A percentile compares a stretch with the other conserved stretches of the same genome.
Conservation (phyloP, 768 basidiomycete species). For the Lyophyllum decastes region DNA sequence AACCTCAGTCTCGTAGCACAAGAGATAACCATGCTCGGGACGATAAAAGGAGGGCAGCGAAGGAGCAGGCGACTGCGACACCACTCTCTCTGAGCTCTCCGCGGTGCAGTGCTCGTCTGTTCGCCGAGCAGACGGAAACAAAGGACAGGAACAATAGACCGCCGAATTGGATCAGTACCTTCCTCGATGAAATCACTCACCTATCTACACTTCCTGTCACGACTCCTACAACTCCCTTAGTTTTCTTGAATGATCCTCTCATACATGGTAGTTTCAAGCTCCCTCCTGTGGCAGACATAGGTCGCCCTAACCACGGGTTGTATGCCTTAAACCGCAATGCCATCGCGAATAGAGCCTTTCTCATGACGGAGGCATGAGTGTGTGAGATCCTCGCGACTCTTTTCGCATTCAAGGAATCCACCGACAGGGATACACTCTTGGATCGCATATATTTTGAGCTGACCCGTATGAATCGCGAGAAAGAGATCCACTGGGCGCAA, state of each 20-base stretch:
- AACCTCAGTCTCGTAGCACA: neutral
- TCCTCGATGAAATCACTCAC: neutral
- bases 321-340: neutral
- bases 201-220: neutral
- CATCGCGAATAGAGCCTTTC: constrained; percentile 5
- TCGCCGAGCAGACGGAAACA: too few relatives aligned
- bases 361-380: constrained; percentile 4
- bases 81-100: neutral
- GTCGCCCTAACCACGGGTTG: constrained; percentile 3
- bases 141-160: too few relatives aligned
- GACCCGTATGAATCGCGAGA: constrained; percentile 9
- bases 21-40: constrained; percentile 20
- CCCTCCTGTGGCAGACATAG: neutral
- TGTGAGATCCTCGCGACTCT: constrained; percentile 5
- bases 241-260: constrained; percentile 13
- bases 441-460: constrained; percentile 9
- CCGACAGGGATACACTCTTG: constrained; percentile 3
- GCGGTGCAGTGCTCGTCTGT: neutral
- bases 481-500: constrained; percentile 18
- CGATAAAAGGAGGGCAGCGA: constrained; percentile 6
- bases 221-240: constrained; percentile 1
- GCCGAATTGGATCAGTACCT: neutral
- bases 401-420: neutral
- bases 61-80: neutral
- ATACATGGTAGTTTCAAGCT: constrained; percentile 3